Evolutionary conservation across 2,329 filamentous ascomycete genomes (phyloP), one percentile per base, ranked within the genome.

Genomic region (Calonectria multiphialidica): DNA sequence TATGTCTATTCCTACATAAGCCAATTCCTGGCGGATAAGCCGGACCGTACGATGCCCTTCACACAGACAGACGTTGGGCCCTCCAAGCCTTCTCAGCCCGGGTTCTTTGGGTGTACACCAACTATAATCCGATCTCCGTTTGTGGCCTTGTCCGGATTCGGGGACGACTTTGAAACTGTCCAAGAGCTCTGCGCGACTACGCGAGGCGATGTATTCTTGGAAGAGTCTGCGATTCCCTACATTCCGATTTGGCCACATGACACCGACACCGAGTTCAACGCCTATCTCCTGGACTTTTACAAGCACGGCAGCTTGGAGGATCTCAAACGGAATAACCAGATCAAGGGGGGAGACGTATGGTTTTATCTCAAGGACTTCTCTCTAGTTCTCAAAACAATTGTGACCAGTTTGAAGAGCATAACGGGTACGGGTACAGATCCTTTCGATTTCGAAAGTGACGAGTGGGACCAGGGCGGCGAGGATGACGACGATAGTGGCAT

Each of bases 231-330:
- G 1, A 90, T 96, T 28, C 94, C 94, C 0, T 90, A 93, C 79
- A 87, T 95, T 5, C 87, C 88, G 6, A 83, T 94, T 13, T 89
- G 89, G 75, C 89, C 90, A 0, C 84, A 91, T 30, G 89, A 93
- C 66, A 85, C 87, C 3, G 63, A 69, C 73, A 82, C 72, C 10
- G 80, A 82, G 15, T 89, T 91, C 72, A 94, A 94, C 75, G 91
- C 91, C 0, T 94, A 94, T 78, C 83, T 96, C 0, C 91, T 93
- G 72, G 93, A 96, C 81, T 96, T 95, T 82, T 95, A 90, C 87
- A 93, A 91, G 81, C 92, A 96, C 76, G 93, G 93, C 4, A 90
- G 93, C 78, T 81, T 92, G 25, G 80, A 86, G 1, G 88, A 90
- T 0, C 83, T 96, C 2, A 88, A 90, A 15, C 83, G 82, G 0